Evolutionary conservation across 495 filamentous ascomycete genomes (phyloP), one percentile per base, ranked within the genome.

Genomic region (Evernia prunastri): DNA sequence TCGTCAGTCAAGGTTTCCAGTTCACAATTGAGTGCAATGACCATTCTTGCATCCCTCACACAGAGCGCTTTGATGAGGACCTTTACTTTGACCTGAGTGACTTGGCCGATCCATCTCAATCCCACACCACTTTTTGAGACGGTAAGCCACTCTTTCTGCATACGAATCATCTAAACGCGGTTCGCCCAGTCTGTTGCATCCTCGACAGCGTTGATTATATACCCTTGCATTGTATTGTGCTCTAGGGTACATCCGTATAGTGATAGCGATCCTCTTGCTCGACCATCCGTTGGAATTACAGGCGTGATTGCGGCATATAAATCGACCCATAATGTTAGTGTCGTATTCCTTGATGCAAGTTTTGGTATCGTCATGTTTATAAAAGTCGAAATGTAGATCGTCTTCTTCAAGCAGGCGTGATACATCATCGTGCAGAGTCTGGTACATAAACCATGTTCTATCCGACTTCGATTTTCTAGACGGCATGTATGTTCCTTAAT

Each of bases 41-140:
- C 78, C 78, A 42, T 66, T 72, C 66, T 76, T 81, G 60, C 79
- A 83, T 47, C 79, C 80, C 67, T 81, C 79, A 72, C 79, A 82
- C 39, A 79, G 63, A 54, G 69, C 39, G 15, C 66, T 74, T 57
- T 74, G 39, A 64, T 82, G 80, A 59, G 80, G 80, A 63, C 69
- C 69, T 53, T 35, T 66, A 45, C 69, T 53, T 35, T 66, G 47
- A 33, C 59, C 67, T 53, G 63, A 71, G 63, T 68, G 65, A 49
- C 12, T 31, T 9, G 72, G 75, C 33, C 0, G 47, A 56, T 78
- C 70, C 56, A 77, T 62, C 63, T 72, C 62, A n/a, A 81, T 66
- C 27, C 79, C 79, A 72, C 68, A 70, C 79, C 80, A 83, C 67
- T 76, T 77, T 68, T 78, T 79, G 31, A 83, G 63, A 66, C 79